These are phyloP conservation scores for Rhytidhysteron rufulum DNA, from an alignment of 2,329 filamentous ascomycete genomes.

Conservation along the genomic window DNA sequence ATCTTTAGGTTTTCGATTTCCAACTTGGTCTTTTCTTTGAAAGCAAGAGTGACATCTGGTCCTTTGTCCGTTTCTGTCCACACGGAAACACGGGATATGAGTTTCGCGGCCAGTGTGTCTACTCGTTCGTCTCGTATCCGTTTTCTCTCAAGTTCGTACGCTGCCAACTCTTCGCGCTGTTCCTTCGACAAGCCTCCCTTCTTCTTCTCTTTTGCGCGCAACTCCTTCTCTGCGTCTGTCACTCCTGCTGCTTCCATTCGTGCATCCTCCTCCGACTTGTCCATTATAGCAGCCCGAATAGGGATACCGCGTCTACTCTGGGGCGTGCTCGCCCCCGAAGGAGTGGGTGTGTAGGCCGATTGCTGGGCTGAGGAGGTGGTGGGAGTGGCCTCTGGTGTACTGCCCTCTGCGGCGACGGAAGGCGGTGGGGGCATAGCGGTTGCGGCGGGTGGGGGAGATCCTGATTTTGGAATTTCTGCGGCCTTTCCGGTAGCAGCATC, in stretches of 20 bases:
- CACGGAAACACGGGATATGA: conserved; percentile 83
- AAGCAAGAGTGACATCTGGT: conserved; percentile 76
- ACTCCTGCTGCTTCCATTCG: conserved; percentile 62
- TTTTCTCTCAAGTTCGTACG: conserved; percentile 81
- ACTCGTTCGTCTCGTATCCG: conserved; percentile 86
- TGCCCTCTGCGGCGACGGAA: conserved; percentile 43
- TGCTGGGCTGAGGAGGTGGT: conserved; percentile 14
- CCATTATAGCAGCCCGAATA: conserved; percentile 81
- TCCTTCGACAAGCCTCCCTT: conserved; percentile 34
- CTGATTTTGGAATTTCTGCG: conserved; percentile 39
- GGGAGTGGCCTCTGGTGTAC: conserved; percentile 23
- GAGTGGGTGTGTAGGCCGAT: conserved; percentile 29
- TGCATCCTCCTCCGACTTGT: conserved; percentile 76
- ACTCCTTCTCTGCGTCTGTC: conserved; percentile 69
- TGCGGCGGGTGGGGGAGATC: conserved; percentile 17
- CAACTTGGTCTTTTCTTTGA: conserved; percentile 88
- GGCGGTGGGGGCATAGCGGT: conserved; percentile 25
- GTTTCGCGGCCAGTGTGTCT: conserved; percentile 75
- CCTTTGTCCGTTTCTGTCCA: conserved; percentile 98
- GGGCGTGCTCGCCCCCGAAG: conserved; percentile 46
- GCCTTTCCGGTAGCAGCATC: conserved; percentile 41
- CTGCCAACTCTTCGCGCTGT: conserved; percentile 85
- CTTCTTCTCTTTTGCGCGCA: conserved; percentile 50
- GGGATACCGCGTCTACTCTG: conserved; percentile 57
- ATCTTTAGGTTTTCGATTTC: conserved; percentile 99